Percentiles rank a stretch among this genome's conserved stretches.
Conservation (phyloP, 1,139 yeast species). For the Lodderomyces beijingensis region DNA sequence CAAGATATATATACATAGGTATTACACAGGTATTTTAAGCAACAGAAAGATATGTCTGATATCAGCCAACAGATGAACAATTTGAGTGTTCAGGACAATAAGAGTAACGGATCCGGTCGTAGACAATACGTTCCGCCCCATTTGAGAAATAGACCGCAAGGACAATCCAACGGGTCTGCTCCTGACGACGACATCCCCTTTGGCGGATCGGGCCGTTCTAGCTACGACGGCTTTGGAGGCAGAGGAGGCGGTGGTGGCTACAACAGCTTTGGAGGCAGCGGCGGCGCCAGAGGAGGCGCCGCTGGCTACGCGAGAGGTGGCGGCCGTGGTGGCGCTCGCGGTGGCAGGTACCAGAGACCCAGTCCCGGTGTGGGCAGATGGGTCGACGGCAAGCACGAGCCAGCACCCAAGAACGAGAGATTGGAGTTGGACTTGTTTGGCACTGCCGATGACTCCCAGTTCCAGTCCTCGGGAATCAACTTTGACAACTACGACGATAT, state of each 20-base stretch:
- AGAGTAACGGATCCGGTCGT: constrained; percentile 13
- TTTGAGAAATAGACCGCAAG: constrained; percentile 35
- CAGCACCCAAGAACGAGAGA: constrained; percentile 68
- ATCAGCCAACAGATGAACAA: constrained; percentile 42
- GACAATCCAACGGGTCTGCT: constrained; percentile 2
- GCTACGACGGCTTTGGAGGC: constrained; percentile 13
- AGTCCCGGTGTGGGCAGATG: constrained; percentile 64
- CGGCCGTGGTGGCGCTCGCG: constrained; percentile 10
- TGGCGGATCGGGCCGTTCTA: constrained; percentile 16
- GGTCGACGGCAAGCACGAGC: constrained; percentile 85
- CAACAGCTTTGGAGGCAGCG: constrained; percentile 14
- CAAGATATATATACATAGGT: too few species aligned
- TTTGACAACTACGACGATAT: constrained; percentile 97
- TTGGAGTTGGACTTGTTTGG: constrained; percentile 85
- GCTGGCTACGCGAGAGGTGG: constrained; percentile 25
- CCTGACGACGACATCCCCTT: constrained; percentile 9
- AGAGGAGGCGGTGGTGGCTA: constrained; percentile 16
- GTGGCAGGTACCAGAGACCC: constrained; percentile 25
- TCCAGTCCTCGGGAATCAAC: constrained; percentile 96
- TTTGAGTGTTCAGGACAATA: constrained; percentile 32
- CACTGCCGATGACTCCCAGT: constrained; percentile 70
- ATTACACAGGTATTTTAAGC: too few species aligned
- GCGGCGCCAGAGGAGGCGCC: constrained; percentile 15
- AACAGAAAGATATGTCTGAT: constrained; percentile 36
- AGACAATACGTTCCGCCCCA: constrained; percentile 68